Percentiles rank a stretch among this genome's conserved stretches.
These are phyloP conservation scores for Lepidium sativum DNA, from an alignment of 345 rosid species.

Conservation along the genomic window DNA sequence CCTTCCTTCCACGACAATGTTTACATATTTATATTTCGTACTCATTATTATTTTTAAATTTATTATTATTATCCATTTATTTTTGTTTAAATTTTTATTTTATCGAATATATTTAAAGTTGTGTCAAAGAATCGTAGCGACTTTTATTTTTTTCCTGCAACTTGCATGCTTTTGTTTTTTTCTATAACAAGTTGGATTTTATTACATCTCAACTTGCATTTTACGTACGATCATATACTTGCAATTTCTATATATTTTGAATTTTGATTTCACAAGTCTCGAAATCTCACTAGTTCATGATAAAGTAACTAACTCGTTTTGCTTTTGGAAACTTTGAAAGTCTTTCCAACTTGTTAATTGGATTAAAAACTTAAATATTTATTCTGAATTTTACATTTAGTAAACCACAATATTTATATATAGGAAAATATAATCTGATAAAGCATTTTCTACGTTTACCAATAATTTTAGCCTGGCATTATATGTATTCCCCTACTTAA, in stretches of 20 bases:
- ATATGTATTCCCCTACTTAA: too few relatives aligned
- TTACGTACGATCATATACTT: constrained; percentile 16
- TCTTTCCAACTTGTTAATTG: constrained; percentile 12
- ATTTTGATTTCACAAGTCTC: constrained; percentile 21
- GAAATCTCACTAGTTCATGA: constrained; percentile 4
- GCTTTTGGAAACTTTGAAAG: constrained; percentile 12
- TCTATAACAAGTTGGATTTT: constrained; percentile 31
- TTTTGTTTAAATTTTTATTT: not conserved
- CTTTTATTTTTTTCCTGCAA: constrained; percentile 16
- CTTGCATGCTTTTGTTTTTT: constrained; percentile 27
- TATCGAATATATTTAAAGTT: constrained; percentile 11
- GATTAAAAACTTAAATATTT: not conserved
- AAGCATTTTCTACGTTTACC: constrained; percentile 17
- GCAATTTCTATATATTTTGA: constrained; percentile 1
- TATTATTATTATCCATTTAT: constrained; percentile 18
- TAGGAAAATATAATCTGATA: not conserved
- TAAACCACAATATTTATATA: not conserved
- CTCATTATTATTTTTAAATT: constrained; percentile 12
- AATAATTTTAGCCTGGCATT: constrained; percentile 5
- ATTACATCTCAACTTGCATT: constrained; percentile 32
- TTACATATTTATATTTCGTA: constrained; percentile 12
- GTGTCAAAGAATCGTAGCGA: constrained; percentile 17
- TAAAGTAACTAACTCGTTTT: constrained; percentile 6
- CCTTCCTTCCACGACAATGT: constrained; percentile 25
- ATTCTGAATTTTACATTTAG: not conserved